phyloP scores from a whole-genome alignment of 257 asterid genomes.

The Solanum microdontum region DNA sequence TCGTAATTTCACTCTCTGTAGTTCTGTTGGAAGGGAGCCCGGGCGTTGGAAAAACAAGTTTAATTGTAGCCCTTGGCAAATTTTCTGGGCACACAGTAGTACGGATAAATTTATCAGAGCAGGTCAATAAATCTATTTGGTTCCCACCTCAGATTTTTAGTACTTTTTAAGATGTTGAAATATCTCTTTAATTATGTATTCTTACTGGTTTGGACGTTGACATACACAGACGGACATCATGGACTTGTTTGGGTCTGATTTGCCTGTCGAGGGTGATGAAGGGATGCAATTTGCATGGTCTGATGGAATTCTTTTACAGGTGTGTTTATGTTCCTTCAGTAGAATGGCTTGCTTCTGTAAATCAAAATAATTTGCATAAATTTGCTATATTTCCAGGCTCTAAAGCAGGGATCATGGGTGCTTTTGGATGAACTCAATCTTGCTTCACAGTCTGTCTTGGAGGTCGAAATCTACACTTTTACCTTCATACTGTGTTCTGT shows the following conservation, averaged over 20 bases:
- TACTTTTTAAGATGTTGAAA: neutral
- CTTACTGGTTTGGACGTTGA: slow-evolving; percentile 10
- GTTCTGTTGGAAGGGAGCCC: slow-evolving; percentile 98
- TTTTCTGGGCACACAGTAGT: slow-evolving; percentile 87
- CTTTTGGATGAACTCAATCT: slow-evolving; percentile 94
- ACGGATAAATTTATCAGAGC: slow-evolving; percentile 94
- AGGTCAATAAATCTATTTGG: slow-evolving; percentile 36
- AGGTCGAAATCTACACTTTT: slow-evolving; percentile 33
- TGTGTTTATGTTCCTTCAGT: slow-evolving; percentile 1
- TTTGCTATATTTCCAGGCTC: slow-evolving; percentile 48
- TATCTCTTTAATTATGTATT: neutral
- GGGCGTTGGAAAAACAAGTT: slow-evolving; percentile 96
- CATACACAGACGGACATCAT: slow-evolving; percentile 80
- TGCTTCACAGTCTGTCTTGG: slow-evolving; percentile 97
- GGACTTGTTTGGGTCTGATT: slow-evolving; percentile 95
- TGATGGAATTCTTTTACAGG: slow-evolving; percentile 98
- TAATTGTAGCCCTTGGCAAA: slow-evolving; percentile 79
- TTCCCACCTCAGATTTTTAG: neutral
- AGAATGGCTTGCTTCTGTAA: neutral
- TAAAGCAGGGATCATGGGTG: slow-evolving; percentile 93
- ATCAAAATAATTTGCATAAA: neutral
- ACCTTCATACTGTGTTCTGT: neutral
- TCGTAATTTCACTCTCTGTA: slow-evolving; percentile 18
- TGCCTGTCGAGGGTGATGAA: slow-evolving; percentile 88
- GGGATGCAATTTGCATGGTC: slow-evolving; percentile 96